These are phyloP conservation scores for Colletotrichum endophyticum DNA, from an alignment of 2,329 filamentous ascomycete genomes.

Conservation along the genomic window DNA sequence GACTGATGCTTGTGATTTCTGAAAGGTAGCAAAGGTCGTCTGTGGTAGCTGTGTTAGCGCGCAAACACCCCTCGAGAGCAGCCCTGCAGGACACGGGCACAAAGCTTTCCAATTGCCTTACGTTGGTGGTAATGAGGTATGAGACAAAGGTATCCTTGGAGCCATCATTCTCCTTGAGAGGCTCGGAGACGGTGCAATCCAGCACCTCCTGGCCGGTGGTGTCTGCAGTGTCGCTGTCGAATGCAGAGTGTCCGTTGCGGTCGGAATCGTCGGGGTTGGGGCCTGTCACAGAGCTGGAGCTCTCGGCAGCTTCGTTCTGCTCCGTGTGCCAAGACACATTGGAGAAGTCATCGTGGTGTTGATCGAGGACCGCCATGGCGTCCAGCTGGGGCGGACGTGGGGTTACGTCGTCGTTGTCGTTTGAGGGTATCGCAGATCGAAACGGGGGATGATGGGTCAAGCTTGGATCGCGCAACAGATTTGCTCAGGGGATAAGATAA, in stretches of 20 bases:
- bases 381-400: slow-evolving; percentile 19
- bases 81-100: not conserved
- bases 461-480: not conserved
- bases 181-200: slow-evolving; percentile 81
- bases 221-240: slow-evolving; percentile 59
- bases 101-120: slow-evolving; percentile 40
- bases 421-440: not conserved
- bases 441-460: not conserved
- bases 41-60: slow-evolving; percentile 40
- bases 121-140: slow-evolving; percentile 90
- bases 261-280: slow-evolving; percentile 20
- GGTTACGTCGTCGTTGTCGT: slow-evolving; percentile 15
- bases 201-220: slow-evolving; percentile 70
- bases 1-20: slow-evolving; percentile 78
- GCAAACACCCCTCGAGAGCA: not conserved
- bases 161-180: slow-evolving; percentile 94
- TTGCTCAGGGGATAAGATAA: not conserved
- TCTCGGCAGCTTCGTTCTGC: slow-evolving; percentile 33
- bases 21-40: slow-evolving; percentile 95
- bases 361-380: slow-evolving; percentile 53
- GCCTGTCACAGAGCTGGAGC: slow-evolving; percentile 31
- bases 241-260: slow-evolving; percentile 41
- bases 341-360: slow-evolving; percentile 72
- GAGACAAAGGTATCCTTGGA: slow-evolving; percentile 97
- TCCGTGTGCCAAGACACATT: slow-evolving; percentile 80